These are phyloP conservation scores for Diaporthe humulicola DNA, from an alignment of 2,329 filamentous ascomycete genomes.

Conservation along the genomic window DNA sequence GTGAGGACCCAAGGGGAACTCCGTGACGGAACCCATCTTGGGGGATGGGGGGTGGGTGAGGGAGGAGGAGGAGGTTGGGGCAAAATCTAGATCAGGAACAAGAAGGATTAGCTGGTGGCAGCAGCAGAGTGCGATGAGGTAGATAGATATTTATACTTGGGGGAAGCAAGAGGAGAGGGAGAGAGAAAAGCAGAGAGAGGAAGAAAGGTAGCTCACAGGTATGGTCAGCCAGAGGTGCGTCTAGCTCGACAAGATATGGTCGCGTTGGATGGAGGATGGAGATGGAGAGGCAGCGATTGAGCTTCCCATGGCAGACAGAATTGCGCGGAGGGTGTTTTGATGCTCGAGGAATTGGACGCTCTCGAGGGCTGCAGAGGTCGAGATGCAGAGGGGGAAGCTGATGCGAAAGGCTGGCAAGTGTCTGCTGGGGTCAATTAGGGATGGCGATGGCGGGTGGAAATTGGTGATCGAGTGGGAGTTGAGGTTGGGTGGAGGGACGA, in stretches of 20 bases:
- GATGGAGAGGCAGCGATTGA: conserved; percentile 32
- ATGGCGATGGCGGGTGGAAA: neutral
- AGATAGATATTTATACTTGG: neutral
- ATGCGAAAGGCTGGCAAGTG: neutral
- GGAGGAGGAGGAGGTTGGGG: neutral
- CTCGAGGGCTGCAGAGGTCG: conserved; percentile 1
- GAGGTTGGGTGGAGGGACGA: neutral
- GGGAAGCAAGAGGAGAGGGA: neutral
- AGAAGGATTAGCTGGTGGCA: neutral
- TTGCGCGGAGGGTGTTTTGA: neutral
- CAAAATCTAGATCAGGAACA: conserved; percentile 3
- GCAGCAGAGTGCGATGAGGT: neutral
- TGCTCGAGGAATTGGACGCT: neutral
- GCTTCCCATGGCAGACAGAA: conserved; percentile 38
- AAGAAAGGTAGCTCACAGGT: neutral
- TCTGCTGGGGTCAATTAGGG: conserved; percentile 1
- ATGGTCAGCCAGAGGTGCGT: neutral
- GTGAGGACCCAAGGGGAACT: conserved; percentile 67
- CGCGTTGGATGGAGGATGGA: conserved; percentile 31
- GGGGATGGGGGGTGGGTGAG: neutral
- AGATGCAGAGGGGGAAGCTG: neutral
- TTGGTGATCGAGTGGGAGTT: neutral
- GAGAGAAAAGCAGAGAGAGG: neutral
- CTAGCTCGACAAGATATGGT: conserved; percentile 16
- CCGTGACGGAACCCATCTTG: conserved; percentile 56